Base-by-base conservation (phyloP, 2,329 filamentous ascomycete genomes). In the Stemphylium beticola region DNA sequence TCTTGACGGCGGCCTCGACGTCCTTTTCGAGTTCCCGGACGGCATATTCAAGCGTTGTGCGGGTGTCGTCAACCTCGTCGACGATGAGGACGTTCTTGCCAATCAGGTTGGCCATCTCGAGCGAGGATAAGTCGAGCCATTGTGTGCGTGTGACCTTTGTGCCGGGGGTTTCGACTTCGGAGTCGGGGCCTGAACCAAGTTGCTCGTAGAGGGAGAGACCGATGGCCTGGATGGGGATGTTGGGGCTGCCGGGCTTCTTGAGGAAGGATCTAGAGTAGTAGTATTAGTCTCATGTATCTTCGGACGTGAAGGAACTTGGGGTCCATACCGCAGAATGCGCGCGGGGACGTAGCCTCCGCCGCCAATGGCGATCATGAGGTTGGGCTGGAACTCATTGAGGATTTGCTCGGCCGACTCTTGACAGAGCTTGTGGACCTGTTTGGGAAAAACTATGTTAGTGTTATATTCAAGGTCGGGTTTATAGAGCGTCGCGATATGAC, bases 191-290 rank as follows among this genome's bases (percentile, higher is more conserved):
- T 54, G 85, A 42, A 48, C 31, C 83, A 60, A 98, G 88, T 60
- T 87, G 84, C 81, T 99, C 95, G 83, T 99, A 99, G 51, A 99
- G 88, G 18, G 93, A 98, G 62, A 99, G 89, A 43, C 95, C 95
- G 76, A 99, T 99, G 62, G 95, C 95, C 84, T 99, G 95, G 78
- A 99, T 99, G 65, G 95, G 93, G 72, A 99, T 99, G 82, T 99
- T 99, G 78, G 92, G 87, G 59, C 83, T 85, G 67, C 90, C 91
- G 56, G 91, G 84, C 74, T 87, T 86, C 84, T 96, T 97, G 77
- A 99, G 90, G 83, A 99, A 99, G 17, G 95, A 98, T 80, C 66
- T 70, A 49, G 4, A 10, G 43, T 36, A 37, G 29, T 26, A 17
- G 17, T 33, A n/a, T 57, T 45, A 43, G 46, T 22, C 2, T 15